Evolutionary conservation across 2,329 filamentous ascomycete species (phyloP).

Genomic region (Drechslera avenae): DNA sequence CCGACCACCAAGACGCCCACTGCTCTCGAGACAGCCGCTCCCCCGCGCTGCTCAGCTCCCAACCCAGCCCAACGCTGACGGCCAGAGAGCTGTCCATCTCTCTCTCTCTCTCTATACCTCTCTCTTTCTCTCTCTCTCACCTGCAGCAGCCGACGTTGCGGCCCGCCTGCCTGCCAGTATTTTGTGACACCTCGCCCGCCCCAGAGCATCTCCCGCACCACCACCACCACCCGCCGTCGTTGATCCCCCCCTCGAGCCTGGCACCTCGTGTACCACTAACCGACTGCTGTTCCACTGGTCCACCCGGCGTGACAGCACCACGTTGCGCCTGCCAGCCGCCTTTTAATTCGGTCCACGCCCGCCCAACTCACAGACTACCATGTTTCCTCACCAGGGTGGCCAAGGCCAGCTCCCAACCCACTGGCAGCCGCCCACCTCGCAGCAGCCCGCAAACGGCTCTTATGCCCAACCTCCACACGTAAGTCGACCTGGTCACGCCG

Average conservation of each 20-base stretch:
- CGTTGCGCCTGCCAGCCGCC: slow-evolving; percentile 23
- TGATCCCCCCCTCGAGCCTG: slow-evolving; percentile 7
- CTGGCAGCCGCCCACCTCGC: slow-evolving; percentile 45
- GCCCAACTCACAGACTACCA: slow-evolving; percentile 15
- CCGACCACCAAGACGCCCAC: background rate
- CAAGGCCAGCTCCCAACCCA: slow-evolving; percentile 48
- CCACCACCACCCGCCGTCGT: slow-evolving; percentile 1
- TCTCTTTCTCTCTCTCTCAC: slow-evolving; percentile 31
- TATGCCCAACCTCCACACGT: slow-evolving; percentile 46
- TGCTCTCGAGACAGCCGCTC: background rate
- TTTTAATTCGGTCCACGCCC: background rate
- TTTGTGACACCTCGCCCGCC: slow-evolving; percentile 41
- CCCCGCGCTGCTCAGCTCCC: background rate
- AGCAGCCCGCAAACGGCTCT: slow-evolving; percentile 44
- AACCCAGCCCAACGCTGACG: too few species aligned
- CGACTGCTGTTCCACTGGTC: slow-evolving; percentile 23
- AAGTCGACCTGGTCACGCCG: slow-evolving; percentile 24
- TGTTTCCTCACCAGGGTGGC: slow-evolving; percentile 46
- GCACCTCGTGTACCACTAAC: background rate
- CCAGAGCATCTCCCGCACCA: slow-evolving; percentile 34
- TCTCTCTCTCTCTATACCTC: slow-evolving; percentile 3
- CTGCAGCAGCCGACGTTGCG: slow-evolving; percentile 40
- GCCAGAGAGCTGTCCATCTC: background rate
- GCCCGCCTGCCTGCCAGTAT: slow-evolving; percentile 31
- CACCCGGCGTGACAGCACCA: slow-evolving; percentile 37